These are phyloP conservation scores for Saccharomycopsis lassenensis DNA, from an alignment of 805 yeast species.

Conservation along the genomic window DNA sequence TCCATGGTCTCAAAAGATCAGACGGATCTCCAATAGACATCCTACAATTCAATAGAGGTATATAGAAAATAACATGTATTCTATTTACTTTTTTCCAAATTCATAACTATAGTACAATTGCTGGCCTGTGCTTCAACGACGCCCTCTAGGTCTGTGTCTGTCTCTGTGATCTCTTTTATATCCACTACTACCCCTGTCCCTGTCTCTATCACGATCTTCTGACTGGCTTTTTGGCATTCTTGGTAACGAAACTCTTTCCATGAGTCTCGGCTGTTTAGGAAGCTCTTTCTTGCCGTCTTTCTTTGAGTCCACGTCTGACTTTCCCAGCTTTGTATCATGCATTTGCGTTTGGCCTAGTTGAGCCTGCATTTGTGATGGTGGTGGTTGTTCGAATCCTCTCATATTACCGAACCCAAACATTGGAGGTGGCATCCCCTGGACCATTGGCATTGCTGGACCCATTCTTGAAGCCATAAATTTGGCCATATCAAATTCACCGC, in stretches of 20 bases:
- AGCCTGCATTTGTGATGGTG: neutral
- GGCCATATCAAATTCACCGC: slow-evolving; percentile 75
- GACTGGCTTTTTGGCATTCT: slow-evolving; percentile 5
- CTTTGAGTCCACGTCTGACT: neutral
- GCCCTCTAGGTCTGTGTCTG: too few relatives aligned
- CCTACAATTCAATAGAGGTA: slow-evolving; percentile 90
- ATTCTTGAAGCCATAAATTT: slow-evolving; percentile 32
- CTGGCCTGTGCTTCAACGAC: neutral
- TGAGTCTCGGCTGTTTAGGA: slow-evolving; percentile 1
- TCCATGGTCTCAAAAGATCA: slow-evolving; percentile 49
- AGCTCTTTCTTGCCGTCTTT: neutral
- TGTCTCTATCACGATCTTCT: slow-evolving; percentile 8
- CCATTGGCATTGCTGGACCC: slow-evolving; percentile 22
- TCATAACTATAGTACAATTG: neutral
- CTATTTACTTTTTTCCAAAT: neutral
- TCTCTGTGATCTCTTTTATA: slow-evolving; percentile 12
- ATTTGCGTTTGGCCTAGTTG: slow-evolving; percentile 1
- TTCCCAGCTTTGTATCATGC: slow-evolving; percentile 1
- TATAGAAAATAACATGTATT: slow-evolving; percentile 29
- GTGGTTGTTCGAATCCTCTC: neutral
- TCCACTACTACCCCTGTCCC: slow-evolving; percentile 9
- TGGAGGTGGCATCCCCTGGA: slow-evolving; percentile 18
- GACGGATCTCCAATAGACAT: slow-evolving; percentile 45
- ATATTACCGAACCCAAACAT: neutral
- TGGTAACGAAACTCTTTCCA: slow-evolving; percentile 8